These are phyloP conservation scores for Podaxis sp. DNA, from an alignment of 768 basidiomycete species.

Conservation along the genomic window DNA sequence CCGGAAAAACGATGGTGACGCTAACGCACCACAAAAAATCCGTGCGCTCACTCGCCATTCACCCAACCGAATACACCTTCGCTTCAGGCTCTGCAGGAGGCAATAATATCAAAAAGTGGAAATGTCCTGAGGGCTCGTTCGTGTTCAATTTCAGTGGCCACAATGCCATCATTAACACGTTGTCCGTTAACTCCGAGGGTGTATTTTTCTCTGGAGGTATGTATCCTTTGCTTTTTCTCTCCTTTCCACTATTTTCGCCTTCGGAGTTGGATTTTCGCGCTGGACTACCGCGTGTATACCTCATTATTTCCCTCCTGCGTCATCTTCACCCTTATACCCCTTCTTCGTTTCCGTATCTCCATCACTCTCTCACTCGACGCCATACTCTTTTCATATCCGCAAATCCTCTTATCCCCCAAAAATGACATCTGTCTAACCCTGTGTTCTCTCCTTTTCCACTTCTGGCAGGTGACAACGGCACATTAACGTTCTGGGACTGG, in stretches of 20 bases:
- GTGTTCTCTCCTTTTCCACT: neutral
- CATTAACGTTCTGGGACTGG: slow-evolving; percentile 93
- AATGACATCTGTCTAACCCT: slow-evolving; percentile 1
- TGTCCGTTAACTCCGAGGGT: slow-evolving; percentile 92
- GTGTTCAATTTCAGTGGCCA: slow-evolving; percentile 97
- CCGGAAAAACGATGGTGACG: slow-evolving; percentile 94
- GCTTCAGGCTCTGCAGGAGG: slow-evolving; percentile 96
- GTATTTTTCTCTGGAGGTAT: slow-evolving; percentile 96
- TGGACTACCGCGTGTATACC: neutral
- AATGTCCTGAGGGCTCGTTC: slow-evolving; percentile 93
- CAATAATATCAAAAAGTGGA: slow-evolving; percentile 99
- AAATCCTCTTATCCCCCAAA: neutral
- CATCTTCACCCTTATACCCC: neutral
- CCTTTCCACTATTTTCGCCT: neutral
- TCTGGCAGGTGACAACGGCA: slow-evolving; percentile 81
- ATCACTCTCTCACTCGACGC: slow-evolving; percentile 5
- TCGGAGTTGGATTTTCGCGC: neutral
- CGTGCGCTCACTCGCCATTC: slow-evolving; percentile 89
- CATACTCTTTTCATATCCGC: neutral
- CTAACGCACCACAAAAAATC: slow-evolving; percentile 99
- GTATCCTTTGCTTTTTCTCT: slow-evolving; percentile 23
- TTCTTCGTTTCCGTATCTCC: neutral
- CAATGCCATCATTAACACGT: slow-evolving; percentile 95
- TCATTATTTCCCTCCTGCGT: neutral
- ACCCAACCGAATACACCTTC: slow-evolving; percentile 96